Evolutionary conservation across 2,329 filamentous ascomycete species (phyloP), one percentile per base, ranked within the genome.

Genomic region (Penicillium sp.): DNA sequence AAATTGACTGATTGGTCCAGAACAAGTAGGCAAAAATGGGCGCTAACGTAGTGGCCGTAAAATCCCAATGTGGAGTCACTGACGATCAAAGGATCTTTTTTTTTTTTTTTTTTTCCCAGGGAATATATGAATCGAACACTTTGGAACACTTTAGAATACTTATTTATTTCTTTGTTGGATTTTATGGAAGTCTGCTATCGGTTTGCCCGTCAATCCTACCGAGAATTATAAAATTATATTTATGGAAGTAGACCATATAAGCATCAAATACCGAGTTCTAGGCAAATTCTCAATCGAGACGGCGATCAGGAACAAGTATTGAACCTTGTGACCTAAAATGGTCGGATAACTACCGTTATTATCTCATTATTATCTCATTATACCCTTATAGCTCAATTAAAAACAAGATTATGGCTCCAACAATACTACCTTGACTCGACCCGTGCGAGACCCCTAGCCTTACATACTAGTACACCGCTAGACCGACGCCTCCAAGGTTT

Each of bases 31-130:
- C 33, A 15, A 29, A 27, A 41, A 41, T 41, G 46, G 52, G 21
- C 53, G 53, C 53, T 50, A 55, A 55, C 37, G 27, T 55, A 50
- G 45, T 50, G 46, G 53, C 45, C 51, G 43, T 54, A 29, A 40
- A 31, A 50, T 27, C 25, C 37, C 45, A 33, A 29, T 49, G 13
- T 49, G 53, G 53, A 42, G 53, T 33, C 45, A 31, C 15, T 7
- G 45, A 27, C 46, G 45, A 50, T 43, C 53, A 23, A 29, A 19
- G 42, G 6, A 48, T 15, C 2, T 6, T 33, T 13, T 13, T 33
- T 6, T 0, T 33, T 13, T 12, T 31, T 31, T 5, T 5, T 12
- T 23, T 27, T 17, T n/a, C 10, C 6, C 17, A 50, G 15, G 25
- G 25, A 27, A 43, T 29, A 47, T 47, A 31, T 10, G 25, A 45